Conservation (phyloP, 108 stramenopile species). For the Discostella stelligeroides region DNA sequence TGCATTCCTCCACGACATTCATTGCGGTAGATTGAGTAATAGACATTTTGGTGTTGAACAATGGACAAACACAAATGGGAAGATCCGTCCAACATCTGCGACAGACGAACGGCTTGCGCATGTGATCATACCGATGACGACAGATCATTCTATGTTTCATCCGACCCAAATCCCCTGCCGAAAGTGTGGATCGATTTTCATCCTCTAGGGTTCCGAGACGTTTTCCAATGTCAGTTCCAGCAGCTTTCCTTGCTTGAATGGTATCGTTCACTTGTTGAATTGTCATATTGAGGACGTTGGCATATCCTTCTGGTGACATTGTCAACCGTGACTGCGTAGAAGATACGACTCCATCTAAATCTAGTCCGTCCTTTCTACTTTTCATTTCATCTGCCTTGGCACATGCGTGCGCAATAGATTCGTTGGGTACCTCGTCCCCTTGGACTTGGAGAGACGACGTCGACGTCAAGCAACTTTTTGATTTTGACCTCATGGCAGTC, state of each 20-base stretch:
- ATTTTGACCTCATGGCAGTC: no score
- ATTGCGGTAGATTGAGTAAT: not conserved
- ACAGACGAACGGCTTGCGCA: conserved; percentile 59
- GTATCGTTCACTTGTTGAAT: conserved; percentile 19
- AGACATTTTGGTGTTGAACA: not conserved
- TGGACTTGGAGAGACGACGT: no score
- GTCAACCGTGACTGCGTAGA: no score
- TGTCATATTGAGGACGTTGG: conserved; percentile 25
- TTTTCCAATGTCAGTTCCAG: conserved; percentile 6
- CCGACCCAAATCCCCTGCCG: conserved; percentile 27
- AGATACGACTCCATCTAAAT: no score
- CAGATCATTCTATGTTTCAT: conserved; percentile 54
- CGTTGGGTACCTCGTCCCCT: no score
- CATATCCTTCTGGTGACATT: not conserved
- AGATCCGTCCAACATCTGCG: conserved; percentile 51
- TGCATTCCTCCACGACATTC: not conserved
- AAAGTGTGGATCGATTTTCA: not conserved
- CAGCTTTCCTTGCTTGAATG: conserved; percentile 19
- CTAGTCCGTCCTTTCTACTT: no score
- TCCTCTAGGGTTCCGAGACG: conserved; percentile 13
- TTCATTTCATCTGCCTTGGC: no score
- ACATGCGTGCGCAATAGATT: no score
- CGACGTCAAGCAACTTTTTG: no score
- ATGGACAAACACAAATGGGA: conserved; percentile 57
- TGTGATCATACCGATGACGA: conserved; percentile 40